Conservation (phyloP, 176 grass and related monocot genomes). For the maize (Zea mays) region Zm-B73-REFERENCE-NAM-5.0 NC_050096.1:206397001-206397500, state of each 20-base stretch:
- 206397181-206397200: slow-evolving; percentile 73
- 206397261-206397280: slow-evolving; percentile 80
- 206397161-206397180: slow-evolving; percentile 37
- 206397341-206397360: slow-evolving; percentile 66
- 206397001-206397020: not conserved
- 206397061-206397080: not conserved
- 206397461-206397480: slow-evolving; percentile 83
- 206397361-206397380: slow-evolving; percentile 77
- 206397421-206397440: not conserved
- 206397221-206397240: slow-evolving; percentile 80
- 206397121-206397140: not conserved
- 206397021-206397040: not conserved
- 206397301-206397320: slow-evolving; percentile 73
- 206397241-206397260: slow-evolving; percentile 82
- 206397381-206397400: slow-evolving; percentile 33
- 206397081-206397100: not conserved
- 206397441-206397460: slow-evolving; percentile 37
- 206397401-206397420: not conserved
- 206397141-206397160: not conserved
- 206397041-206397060: not conserved
- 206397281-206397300: slow-evolving; percentile 79
- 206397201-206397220: slow-evolving; percentile 86
- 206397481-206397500: slow-evolving; percentile 91
- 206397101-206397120: not conserved
- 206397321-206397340: slow-evolving; percentile 70